Evolutionary conservation across 495 filamentous ascomycete species (phyloP), one percentile per base, ranked within the genome.

Genomic region (Clohesyomyces aquaticus): DNA sequence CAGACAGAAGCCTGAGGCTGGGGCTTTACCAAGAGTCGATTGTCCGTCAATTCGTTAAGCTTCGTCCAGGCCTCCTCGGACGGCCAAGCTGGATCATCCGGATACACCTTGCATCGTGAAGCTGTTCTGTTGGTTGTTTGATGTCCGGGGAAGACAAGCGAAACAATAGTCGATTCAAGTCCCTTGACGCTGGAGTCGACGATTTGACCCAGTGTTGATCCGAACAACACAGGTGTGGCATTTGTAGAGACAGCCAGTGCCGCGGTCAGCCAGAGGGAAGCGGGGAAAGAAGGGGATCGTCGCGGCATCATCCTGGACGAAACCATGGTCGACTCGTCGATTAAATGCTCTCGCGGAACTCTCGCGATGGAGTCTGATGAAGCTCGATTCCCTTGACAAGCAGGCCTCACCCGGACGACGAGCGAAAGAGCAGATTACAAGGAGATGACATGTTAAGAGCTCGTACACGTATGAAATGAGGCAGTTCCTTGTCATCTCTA

Each of bases 51-150:
- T 18, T 59, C 35, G 56, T 69, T 69, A 50, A 69, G 53, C 18
- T 47, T 52, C 19, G 19, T 22, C 67, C 67, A 69, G 11, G 38
- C 53, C 16, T 51, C 56, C 10, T 66, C 62, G 2, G 56, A 62
- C 9, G 67, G 67, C 61, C 61, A 69, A 9, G 38, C 46, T n/a
- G 53, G 28, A 26, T 67, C 65, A 46, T 59, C 65, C 9, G 65
- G 65, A 27, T 63, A 67, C 0, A 67, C 59, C 47, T 67, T 67
- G 29, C 65, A 67, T 23, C 65, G 26, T 1, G 27, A 41, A 2
- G 55, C 49, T 1, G 19, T 16, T 10, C 8, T 43, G 14, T 35
- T 26, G 26, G 56, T 6, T 4, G 63, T 26, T 1, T 28, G 41
- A 8, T 50, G 25, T 14, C 19, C 22, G 19, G 63, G 45, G 3